These are phyloP conservation scores for Leccinum ochraceum DNA, from an alignment of 768 basidiomycete genomes.

Conservation along the genomic window DNA sequence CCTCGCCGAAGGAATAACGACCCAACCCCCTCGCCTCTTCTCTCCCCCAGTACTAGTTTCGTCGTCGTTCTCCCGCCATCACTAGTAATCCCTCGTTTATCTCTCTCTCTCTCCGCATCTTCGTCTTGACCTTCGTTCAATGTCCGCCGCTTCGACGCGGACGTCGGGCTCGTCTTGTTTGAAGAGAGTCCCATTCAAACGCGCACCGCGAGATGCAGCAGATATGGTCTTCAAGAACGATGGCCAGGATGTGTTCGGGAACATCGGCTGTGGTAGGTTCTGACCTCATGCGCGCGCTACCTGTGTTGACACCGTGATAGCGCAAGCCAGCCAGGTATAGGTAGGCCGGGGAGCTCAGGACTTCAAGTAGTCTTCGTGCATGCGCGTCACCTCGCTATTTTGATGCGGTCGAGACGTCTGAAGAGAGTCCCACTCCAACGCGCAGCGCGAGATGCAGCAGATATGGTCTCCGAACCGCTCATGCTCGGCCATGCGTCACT, in stretches of 20 bases:
- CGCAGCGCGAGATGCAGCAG: not conserved
- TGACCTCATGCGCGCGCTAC: not conserved
- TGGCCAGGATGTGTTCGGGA: too few relatives aligned
- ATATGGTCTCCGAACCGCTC: not conserved
- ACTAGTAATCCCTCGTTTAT: too few relatives aligned
- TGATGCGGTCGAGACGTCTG: too few relatives aligned
- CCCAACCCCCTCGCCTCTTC: not conserved
- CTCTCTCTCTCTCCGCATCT: not conserved
- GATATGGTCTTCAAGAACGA: not conserved
- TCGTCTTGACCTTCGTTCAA: not conserved
- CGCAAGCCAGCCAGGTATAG: too few relatives aligned
- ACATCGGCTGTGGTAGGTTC: too few relatives aligned
- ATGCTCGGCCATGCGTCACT: too few relatives aligned
- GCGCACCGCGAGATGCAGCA: not conserved
- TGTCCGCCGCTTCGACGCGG: not conserved
- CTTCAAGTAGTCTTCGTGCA: too few relatives aligned
- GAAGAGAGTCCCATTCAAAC: not conserved
- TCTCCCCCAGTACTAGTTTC: not conserved
- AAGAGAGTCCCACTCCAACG: not conserved
- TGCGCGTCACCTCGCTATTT: too few relatives aligned
- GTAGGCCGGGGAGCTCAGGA: not conserved
- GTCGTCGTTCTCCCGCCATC: too few relatives aligned
- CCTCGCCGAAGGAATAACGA: not conserved
- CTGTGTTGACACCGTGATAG: not conserved
- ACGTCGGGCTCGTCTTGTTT: not conserved